phyloP scores from a whole-genome alignment of 2,329 filamentous ascomycete genomes.

The Fusarium devonianum region DNA sequence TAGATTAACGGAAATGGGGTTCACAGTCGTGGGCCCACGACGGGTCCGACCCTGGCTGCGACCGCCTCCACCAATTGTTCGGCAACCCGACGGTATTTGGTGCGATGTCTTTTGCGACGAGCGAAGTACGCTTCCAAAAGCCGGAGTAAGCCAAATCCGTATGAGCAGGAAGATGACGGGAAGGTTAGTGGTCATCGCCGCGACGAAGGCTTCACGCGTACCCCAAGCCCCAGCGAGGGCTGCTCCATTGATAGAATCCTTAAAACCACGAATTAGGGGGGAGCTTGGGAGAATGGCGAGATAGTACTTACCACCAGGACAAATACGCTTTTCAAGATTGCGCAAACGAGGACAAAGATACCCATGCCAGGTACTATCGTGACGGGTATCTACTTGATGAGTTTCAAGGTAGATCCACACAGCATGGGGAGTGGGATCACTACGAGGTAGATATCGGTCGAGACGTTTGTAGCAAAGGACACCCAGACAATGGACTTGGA shows the following conservation, averaged over 20 bases:
- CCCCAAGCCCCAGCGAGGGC: slow-evolving; percentile 50
- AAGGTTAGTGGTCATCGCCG: slow-evolving; percentile 51
- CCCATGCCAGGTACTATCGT: slow-evolving; percentile 50
- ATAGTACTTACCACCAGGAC: slow-evolving; percentile 45
- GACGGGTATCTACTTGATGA: slow-evolving; percentile 48
- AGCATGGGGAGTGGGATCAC: slow-evolving; percentile 62
- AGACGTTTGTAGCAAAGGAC: slow-evolving; percentile 58
- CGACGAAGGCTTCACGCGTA: slow-evolving; percentile 52
- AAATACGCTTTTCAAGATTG: slow-evolving; percentile 48
- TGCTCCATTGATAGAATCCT: slow-evolving; percentile 50
- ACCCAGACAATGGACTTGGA: slow-evolving; percentile 59
- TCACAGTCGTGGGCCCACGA: slow-evolving; percentile 43
- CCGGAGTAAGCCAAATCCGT: slow-evolving; percentile 48
- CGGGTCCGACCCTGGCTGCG: slow-evolving; percentile 42
- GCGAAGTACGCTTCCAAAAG: slow-evolving; percentile 42
- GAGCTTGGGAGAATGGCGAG: neutral
- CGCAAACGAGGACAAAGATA: slow-evolving; percentile 50
- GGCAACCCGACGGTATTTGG: slow-evolving; percentile 48
- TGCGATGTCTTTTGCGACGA: slow-evolving; percentile 48
- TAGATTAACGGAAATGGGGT: slow-evolving; percentile 47
- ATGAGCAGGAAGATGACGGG: slow-evolving; percentile 54
- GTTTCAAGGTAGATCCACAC: slow-evolving; percentile 46
- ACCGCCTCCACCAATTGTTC: slow-evolving; percentile 51
- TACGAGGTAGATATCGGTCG: slow-evolving; percentile 65
- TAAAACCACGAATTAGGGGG: neutral